Evolutionary conservation across 306 rosid species (phyloP).

Genomic region (Lathyrus aphaca): DNA sequence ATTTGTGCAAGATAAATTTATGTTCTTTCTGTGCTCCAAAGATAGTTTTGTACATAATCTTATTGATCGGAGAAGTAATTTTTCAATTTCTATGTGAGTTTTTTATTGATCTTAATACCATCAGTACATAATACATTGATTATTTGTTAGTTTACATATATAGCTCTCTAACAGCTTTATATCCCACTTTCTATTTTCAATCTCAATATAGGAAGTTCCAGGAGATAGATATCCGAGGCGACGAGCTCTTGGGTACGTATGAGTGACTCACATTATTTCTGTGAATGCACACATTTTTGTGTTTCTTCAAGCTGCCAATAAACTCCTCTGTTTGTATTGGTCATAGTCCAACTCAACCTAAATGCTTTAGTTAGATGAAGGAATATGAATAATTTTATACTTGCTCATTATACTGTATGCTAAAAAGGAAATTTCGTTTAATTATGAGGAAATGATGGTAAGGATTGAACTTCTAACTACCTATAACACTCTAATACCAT

Average conservation of each 20-base stretch:
- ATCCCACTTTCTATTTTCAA: constrained; percentile 31
- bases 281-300: constrained; percentile 12
- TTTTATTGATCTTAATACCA: constrained; percentile 23
- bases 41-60: constrained; percentile 16
- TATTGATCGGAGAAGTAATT: neutral
- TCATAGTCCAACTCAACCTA: constrained; percentile 31
- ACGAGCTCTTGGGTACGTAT: constrained; percentile 70
- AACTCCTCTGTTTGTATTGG: constrained; percentile 18
- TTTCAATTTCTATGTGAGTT: constrained; percentile 20
- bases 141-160: constrained; percentile 6
- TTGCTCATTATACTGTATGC: constrained; percentile 3
- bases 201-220: constrained; percentile 53
- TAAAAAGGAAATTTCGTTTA: constrained; percentile 26
- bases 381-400: constrained; percentile 5
- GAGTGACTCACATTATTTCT: constrained; percentile 12
- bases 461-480: constrained; percentile 17
- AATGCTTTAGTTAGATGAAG: constrained; percentile 33
- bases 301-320: constrained; percentile 27
- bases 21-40: constrained; percentile 23
- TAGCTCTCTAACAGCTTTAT: constrained; percentile 23
- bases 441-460: constrained; percentile 15
- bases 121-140: constrained; percentile 25
- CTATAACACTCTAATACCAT: constrained; percentile 13
- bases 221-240: constrained; percentile 53
- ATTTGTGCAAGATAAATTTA: constrained; percentile 3